Evolutionary conservation across 805 yeast genomes (phyloP), one percentile per base, ranked within the genome.

Genomic region (Candida odintsovae): DNA sequence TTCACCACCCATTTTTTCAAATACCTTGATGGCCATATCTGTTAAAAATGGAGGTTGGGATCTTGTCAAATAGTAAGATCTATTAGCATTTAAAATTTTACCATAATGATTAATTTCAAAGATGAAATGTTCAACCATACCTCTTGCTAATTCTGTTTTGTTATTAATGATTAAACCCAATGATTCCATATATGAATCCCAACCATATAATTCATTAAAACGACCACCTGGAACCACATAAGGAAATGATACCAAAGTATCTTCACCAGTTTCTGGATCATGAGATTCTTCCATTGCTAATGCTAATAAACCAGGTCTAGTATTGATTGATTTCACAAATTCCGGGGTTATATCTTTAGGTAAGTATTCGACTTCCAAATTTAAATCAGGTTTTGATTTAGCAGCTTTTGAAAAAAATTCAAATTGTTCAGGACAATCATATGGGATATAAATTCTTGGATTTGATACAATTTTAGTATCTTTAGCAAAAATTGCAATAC

Each of bases 201-300:
- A 92, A 15, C 98, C 99, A 60, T 94, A 92, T 48, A 90, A 76
- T 67, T 92, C 99, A 68, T 94, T 94, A 67, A 92, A 92, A 52
- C 99, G 73, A 20, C 99, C 98, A 16, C 99, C 99, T 1, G 99
- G 99, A 21, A 92, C 98, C 16, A 88, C 86, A 64, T 92, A 92
- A 0, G 96, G 96, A 58, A 76, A 81, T 19, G 90, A 88, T 36
- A 76, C 70, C 41, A 84, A 56, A 13, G 75, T 71, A 16, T 60
- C 62, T 37, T 77, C 76, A 47, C 80, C 77, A 1, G 75, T 66
- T 3, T 68, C 58, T 8, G 84, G 80, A 53, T 81, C 80, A 38
- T 65, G 60, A 21, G 63, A 69, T 41, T 68, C 75, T 50, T 73
- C 75, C 72, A 86, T 77, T 1, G 92, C 96, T 36, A 92, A 70